Evolutionary conservation across 2,329 filamentous ascomycete species (phyloP).

Genomic region (Graphilbum ipis-grandicollis): DNA sequence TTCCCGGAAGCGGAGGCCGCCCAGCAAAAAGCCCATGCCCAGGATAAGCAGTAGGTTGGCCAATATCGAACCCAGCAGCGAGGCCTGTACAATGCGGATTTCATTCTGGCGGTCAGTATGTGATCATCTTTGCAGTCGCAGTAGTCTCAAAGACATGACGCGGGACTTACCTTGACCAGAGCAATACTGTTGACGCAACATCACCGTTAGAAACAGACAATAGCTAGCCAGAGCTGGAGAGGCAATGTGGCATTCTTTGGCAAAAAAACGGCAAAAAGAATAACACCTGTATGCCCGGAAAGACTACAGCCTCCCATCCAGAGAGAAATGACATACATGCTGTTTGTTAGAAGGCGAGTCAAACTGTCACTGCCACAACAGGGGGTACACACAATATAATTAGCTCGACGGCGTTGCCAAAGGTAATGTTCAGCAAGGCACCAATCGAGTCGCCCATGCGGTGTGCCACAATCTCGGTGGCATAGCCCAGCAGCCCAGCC

Average conservation of each 20-base stretch:
- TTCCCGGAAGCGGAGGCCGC: slow-evolving; percentile 73
- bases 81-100: slow-evolving; percentile 84
- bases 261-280: no score
- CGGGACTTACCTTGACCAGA: slow-evolving; percentile 41
- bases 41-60: slow-evolving; percentile 78
- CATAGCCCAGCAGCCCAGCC: slow-evolving; percentile 53
- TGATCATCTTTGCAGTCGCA: slow-evolving; percentile 10
- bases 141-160: not conserved
- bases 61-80: slow-evolving; percentile 74
- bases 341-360: slow-evolving; percentile 11
- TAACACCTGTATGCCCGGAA: no score
- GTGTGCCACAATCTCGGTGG: slow-evolving; percentile 58
- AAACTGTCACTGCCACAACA: no score
- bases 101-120: slow-evolving; percentile 35
- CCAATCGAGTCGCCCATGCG: slow-evolving; percentile 68
- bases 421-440: slow-evolving; percentile 76
- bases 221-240: slow-evolving; percentile 6
- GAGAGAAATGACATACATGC: slow-evolving; percentile 31
- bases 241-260: no score
- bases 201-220: slow-evolving; percentile 16
- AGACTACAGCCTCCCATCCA: no score
- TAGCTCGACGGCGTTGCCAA: slow-evolving; percentile 63
- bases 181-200: slow-evolving; percentile 41
- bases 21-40: slow-evolving; percentile 80
- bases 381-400: slow-evolving; percentile 59